phyloP scores from a whole-genome alignment of 108 stramenopile genomes.

The Chaetoceros tenuissimus region DNA sequence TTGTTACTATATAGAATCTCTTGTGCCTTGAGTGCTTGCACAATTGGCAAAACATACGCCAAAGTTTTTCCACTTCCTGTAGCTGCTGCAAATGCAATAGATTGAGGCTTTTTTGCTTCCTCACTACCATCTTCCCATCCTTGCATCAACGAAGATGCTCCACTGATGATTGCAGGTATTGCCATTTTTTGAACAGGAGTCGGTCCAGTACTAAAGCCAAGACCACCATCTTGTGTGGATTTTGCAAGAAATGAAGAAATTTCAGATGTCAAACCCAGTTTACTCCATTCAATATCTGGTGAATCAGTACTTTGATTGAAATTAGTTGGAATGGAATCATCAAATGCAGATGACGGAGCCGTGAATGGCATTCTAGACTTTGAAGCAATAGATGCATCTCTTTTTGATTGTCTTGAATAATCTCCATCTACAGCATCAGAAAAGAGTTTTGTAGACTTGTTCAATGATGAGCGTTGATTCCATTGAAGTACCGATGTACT shows the following conservation, averaged over 20 bases:
- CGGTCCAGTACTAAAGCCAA: slow-evolving; percentile 35
- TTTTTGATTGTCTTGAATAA: not conserved
- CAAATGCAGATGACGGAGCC: slow-evolving; percentile 19
- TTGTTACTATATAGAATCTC: slow-evolving; percentile 4
- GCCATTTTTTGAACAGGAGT: slow-evolving; percentile 75
- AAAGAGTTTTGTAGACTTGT: too few species aligned
- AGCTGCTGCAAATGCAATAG: slow-evolving; percentile 72
- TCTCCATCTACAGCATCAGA: not conserved
- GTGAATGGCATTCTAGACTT: slow-evolving; percentile 26
- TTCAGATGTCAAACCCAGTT: slow-evolving; percentile 25
- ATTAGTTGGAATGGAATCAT: slow-evolving; percentile 28
- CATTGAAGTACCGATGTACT: too few species aligned
- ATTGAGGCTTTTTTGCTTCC: not conserved
- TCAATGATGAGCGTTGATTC: too few species aligned
- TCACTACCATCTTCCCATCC: not conserved
- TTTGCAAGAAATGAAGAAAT: slow-evolving; percentile 15
- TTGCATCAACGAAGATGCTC: slow-evolving; percentile 11
- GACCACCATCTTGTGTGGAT: not conserved
- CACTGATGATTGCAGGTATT: slow-evolving; percentile 58
- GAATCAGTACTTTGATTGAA: slow-evolving; percentile 6
- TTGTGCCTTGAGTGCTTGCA: slow-evolving; percentile 25
- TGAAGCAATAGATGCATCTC: slow-evolving; percentile 1
- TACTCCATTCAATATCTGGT: slow-evolving; percentile 20
- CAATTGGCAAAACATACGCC: slow-evolving; percentile 43
- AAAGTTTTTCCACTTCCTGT: slow-evolving; percentile 87